Conservation (phyloP, 2,329 filamentous ascomycete species). For the Fusarium circinatum region DNA sequence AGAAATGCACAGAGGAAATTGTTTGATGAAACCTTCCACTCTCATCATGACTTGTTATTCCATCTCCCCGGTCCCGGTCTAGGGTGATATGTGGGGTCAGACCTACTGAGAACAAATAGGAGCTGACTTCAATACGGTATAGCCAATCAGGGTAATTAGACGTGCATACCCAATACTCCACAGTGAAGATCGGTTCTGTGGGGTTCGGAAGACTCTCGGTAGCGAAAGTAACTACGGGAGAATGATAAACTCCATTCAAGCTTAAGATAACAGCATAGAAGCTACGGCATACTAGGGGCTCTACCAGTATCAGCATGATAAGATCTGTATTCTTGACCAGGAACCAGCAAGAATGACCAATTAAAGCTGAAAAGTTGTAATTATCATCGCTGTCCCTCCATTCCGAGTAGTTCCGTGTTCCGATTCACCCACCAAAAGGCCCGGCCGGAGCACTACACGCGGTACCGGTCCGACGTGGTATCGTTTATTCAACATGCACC, state of each 20-base stretch:
- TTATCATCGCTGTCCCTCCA: too few relatives aligned
- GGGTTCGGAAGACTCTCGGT: neutral
- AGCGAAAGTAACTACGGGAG: neutral
- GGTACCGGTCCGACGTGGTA: neutral
- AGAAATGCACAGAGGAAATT: neutral
- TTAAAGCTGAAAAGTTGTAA: fast-evolving
- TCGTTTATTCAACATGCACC: neutral
- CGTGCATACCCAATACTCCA: fast-evolving
- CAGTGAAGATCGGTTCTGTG: neutral
- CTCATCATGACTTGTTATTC: neutral
- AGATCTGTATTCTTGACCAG: neutral
- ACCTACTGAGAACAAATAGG: neutral
- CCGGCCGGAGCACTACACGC: neutral
- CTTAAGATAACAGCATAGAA: neutral
- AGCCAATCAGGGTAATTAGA: neutral
- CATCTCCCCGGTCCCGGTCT: neutral
- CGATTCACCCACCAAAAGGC: neutral
- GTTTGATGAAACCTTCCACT: neutral
- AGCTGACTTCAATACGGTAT: neutral
- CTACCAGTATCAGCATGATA: neutral
- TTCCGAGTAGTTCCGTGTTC: neutral
- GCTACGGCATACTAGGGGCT: neutral
- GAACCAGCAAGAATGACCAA: neutral
- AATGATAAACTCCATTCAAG: neutral
- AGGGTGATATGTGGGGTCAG: neutral